Evolutionary conservation across 2,329 filamentous ascomycete genomes (phyloP).

Genomic region (Xylogone sp.): DNA sequence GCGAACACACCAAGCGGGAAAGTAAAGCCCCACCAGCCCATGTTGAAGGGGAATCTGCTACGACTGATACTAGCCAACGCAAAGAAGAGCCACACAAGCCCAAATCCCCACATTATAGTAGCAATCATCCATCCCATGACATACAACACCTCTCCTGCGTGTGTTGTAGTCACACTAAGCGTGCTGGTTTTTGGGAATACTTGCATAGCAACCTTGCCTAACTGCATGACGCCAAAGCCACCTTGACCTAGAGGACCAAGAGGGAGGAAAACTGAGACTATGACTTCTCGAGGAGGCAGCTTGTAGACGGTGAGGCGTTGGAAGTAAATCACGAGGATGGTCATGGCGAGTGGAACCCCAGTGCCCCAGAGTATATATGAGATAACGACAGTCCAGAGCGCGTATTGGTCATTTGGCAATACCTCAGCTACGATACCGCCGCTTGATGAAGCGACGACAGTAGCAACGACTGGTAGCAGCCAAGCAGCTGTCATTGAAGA

Average conservation of each 20-base stretch:
- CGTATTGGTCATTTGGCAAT: conserved; percentile 49
- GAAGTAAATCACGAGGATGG: conserved; percentile 64
- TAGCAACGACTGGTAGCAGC: conserved; percentile 61
- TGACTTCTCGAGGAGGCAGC: conserved; percentile 28
- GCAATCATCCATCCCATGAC: conserved; percentile 26
- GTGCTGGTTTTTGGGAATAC: neutral
- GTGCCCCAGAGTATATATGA: conserved; percentile 67
- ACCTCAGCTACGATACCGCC: conserved; percentile 58
- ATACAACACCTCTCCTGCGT: conserved; percentile 1
- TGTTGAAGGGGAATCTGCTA: conserved; percentile 40
- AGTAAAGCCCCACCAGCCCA: conserved; percentile 46
- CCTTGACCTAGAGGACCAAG: conserved; percentile 2
- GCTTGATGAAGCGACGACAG: conserved; percentile 59
- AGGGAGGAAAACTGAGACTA: neutral
- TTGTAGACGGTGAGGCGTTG: conserved; percentile 62
- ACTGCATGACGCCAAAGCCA: conserved; percentile 4
- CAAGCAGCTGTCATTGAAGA: conserved; percentile 59
- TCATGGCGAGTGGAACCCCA: conserved; percentile 54
- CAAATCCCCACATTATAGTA: conserved; percentile 42
- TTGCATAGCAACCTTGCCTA: conserved; percentile 1
- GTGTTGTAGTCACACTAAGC: neutral
- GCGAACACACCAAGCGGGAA: conserved; percentile 44
- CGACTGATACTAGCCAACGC: conserved; percentile 34
- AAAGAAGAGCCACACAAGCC: conserved; percentile 39
- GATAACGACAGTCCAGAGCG: conserved; percentile 55